Conservation (phyloP, 352 stramenopile species). For the Pythium sp. region DNA sequence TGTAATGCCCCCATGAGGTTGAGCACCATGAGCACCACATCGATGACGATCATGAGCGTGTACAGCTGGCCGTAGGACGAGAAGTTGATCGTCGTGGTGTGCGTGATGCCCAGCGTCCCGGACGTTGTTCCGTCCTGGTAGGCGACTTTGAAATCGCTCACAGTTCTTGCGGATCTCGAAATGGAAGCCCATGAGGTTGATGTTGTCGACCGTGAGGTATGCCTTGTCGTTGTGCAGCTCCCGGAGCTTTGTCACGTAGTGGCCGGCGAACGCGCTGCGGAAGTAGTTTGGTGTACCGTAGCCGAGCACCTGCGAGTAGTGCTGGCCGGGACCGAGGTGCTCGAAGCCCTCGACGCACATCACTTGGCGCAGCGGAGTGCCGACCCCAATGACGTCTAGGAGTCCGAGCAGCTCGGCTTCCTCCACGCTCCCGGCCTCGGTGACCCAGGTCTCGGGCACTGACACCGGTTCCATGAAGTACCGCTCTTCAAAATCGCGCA, state of each 20-base stretch:
- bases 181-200: constrained; percentile 29
- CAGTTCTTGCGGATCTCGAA: constrained; percentile 31
- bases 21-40: constrained; percentile 31
- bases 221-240: constrained; percentile 24
- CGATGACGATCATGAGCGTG: constrained; percentile 30
- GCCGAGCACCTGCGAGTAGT: constrained; percentile 26
- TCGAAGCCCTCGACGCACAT: constrained; percentile 47
- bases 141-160: not conserved
- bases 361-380: constrained; percentile 27
- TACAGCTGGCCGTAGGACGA: constrained; percentile 43
- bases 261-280: constrained; percentile 29
- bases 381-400: constrained; percentile 47
- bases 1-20: constrained; percentile 21
- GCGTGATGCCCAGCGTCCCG: constrained; percentile 15
- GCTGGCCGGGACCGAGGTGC: constrained; percentile 14
- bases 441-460: constrained; percentile 2
- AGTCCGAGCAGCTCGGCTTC: constrained; percentile 40
- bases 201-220: constrained; percentile 22
- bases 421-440: constrained; percentile 23
- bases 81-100: constrained; percentile 34
- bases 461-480: constrained; percentile 20
- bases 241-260: constrained; percentile 8
- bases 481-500: constrained; percentile 36
- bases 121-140: not conserved
- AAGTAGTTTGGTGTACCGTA: constrained; percentile 32